Evolutionary conservation across 2,329 filamentous ascomycete genomes (phyloP), one percentile per base, ranked within the genome.

Genomic region (Penicillium sp.): DNA sequence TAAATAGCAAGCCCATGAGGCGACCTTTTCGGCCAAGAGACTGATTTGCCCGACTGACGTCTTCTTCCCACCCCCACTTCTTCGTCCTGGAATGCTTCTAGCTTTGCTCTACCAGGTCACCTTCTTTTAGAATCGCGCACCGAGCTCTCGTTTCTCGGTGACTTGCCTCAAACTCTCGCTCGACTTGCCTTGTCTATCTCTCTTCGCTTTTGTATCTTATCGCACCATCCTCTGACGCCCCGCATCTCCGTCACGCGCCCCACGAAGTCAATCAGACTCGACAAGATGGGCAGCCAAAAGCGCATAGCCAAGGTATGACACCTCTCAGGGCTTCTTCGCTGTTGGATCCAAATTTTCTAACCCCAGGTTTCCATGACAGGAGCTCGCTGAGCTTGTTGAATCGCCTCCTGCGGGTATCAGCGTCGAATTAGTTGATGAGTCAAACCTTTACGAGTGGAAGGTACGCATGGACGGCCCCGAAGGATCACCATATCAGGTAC

Each of bases 361-460:
- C 29, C 23, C 15, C 26, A 42, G 6, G 1, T 2, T 38, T 42
- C 24, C 4, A 10, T n/a, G 6, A 34, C 41, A 87, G 85, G 85
- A 87, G 71, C 75, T 85, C 49, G 70, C 67, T n/a, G 84, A 87
- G 59, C 74, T 85, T 60, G 78, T 75, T 23, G 71, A 71, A 42
- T 76, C 75, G 34, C 83, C 85, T 31, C 81, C 82, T 2, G 65
- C 74, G 23, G 85, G 85, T 46, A 81, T 84, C 61, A 76, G 67
- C 15, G 79, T 86, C 57, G 74, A 72, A 51, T 76, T 86, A 9
- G 74, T 79, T 44, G 80, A 86, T 59, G 86, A 89, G 63, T 74
- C 80, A 55, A 81, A 89, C 71, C 75, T 89, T 59, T 83, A 85
- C 66, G 78, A 82, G 63, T 90, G 87, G 87, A 82, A 85, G 56